Percentiles rank a stretch among this genome's conserved stretches.
These are phyloP conservation scores for Phylloporus rhodoxanthus DNA, from an alignment of 768 basidiomycete species.

Conservation along the genomic window DNA sequence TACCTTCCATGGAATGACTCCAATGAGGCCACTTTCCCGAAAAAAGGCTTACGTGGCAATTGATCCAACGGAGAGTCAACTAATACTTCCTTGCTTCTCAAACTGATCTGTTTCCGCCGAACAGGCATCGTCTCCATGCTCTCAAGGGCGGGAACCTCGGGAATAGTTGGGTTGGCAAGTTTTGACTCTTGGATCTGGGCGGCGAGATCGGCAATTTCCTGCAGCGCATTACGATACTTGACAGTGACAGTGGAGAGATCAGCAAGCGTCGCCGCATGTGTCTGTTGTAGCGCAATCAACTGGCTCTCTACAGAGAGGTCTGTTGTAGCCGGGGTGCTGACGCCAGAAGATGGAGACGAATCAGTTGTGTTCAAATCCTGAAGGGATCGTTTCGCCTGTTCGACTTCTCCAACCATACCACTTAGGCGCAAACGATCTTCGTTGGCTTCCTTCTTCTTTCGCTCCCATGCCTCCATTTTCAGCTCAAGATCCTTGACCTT, in stretches of 20 bases:
- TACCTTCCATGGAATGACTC: slow-evolving; percentile 88
- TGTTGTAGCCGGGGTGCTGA: slow-evolving; percentile 26
- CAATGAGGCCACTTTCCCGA: slow-evolving; percentile 79
- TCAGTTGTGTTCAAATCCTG: slow-evolving; percentile 38
- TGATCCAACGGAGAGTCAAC: slow-evolving; percentile 46
- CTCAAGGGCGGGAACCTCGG: slow-evolving; percentile 37
- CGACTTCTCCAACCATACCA: slow-evolving; percentile 63
- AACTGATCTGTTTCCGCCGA: slow-evolving; percentile 49
- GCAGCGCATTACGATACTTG: slow-evolving; percentile 85
- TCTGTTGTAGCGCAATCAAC: slow-evolving; percentile 70
- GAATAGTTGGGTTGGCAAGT: slow-evolving; percentile 45
- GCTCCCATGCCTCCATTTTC: slow-evolving; percentile 75
- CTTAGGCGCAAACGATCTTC: slow-evolving; percentile 64
- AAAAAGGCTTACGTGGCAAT: slow-evolving; percentile 68
- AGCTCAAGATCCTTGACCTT: slow-evolving; percentile 71
- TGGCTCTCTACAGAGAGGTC: slow-evolving; percentile 51
- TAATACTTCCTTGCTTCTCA: slow-evolving; percentile 42
- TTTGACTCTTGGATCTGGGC: slow-evolving; percentile 87
- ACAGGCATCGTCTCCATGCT: slow-evolving; percentile 42
- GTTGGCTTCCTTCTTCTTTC: slow-evolving; percentile 59
- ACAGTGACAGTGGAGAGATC: slow-evolving; percentile 72
- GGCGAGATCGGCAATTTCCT: slow-evolving; percentile 88
- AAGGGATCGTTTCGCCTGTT: slow-evolving; percentile 60
- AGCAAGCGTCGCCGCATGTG: slow-evolving; percentile 70
- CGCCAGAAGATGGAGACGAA: slow-evolving; percentile 27